Percentiles rank a stretch among this genome's conserved stretches.
These are phyloP conservation scores for Platanthera guangdongensis DNA, from an alignment of 106 monocot species.

Conservation along the genomic window DNA sequence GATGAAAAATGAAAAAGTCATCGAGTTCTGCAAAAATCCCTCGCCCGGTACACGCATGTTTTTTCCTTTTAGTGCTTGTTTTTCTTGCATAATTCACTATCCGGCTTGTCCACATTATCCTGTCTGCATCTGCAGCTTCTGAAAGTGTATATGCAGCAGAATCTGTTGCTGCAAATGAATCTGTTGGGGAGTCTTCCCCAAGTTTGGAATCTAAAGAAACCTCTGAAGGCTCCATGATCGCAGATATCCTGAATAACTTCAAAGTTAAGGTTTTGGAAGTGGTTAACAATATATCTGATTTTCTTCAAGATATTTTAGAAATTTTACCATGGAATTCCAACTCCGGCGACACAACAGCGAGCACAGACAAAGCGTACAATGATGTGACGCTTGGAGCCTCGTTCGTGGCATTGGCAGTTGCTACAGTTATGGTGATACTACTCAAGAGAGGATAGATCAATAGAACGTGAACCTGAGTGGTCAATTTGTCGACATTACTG, in stretches of 20 bases:
- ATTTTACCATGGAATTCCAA: neutral
- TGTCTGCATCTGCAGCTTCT: neutral
- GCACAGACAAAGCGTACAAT: neutral
- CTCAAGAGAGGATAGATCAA: slow-evolving; percentile 36
- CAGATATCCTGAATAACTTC: slow-evolving; percentile 20
- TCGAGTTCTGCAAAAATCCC: slow-evolving; percentile 52
- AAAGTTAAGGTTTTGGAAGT: slow-evolving; percentile 29
- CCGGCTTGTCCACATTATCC: neutral
- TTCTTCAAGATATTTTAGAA: slow-evolving; percentile 36
- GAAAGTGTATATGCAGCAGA: slow-evolving; percentile 7
- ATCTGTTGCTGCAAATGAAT: slow-evolving; percentile 9
- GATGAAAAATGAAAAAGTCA: slow-evolving; percentile 62
- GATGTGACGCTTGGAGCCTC: slow-evolving; percentile 9
- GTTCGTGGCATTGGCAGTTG: slow-evolving; percentile 47
- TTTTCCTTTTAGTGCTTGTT: too few species aligned
- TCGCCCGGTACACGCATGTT: slow-evolving; percentile 10
- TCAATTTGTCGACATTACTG: neutral
- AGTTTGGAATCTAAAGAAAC: neutral
- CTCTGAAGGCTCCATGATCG: neutral
- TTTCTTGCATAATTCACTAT: neutral
- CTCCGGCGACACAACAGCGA: neutral
- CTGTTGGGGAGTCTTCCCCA: too few species aligned
- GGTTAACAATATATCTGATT: slow-evolving; percentile 29
- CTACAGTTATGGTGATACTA: slow-evolving; percentile 52
- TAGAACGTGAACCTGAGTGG: neutral